phyloP scores from a whole-genome alignment of 2,329 filamentous ascomycete genomes.

The Aspergillus caelatus region DNA sequence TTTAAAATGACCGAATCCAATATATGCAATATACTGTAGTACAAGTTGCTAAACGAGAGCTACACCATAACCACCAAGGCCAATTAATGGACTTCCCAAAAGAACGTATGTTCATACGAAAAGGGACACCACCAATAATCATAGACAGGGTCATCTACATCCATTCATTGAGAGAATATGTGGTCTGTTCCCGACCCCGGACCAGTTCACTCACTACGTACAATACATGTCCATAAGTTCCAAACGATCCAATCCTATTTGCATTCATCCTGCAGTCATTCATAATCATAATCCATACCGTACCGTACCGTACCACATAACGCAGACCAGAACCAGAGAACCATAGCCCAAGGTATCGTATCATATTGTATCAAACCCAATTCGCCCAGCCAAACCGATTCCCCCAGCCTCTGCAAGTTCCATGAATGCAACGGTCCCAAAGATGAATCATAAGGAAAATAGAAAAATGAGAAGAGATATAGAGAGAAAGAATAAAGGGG shows the following conservation, averaged over 20 bases:
- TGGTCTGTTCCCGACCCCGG: background rate
- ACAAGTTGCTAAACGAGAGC: no score
- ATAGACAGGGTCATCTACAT: background rate
- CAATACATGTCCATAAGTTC: no score
- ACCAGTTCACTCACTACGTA: background rate
- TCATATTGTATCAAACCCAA: background rate
- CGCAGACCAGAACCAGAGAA: background rate
- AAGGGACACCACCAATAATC: no score
- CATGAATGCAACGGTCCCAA: background rate
- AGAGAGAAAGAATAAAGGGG: constrained; percentile 4
- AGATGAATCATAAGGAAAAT: background rate
- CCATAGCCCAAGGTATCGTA: background rate
- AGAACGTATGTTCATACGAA: no score
- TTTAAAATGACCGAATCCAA: no score
- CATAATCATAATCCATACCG: background rate
- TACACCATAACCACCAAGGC: no score
- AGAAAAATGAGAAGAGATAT: background rate
- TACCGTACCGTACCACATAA: background rate
- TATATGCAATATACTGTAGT: no score
- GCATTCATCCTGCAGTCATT: background rate
- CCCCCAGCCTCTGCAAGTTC: background rate
- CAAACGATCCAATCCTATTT: background rate
- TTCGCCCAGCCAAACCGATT: background rate
- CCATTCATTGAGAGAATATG: background rate
- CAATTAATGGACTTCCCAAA: no score